Percentiles rank a stretch among this genome's conserved stretches.
These are phyloP conservation scores for Teratosphaeria epicoccoides DNA, from an alignment of 2,329 filamentous ascomycete genomes.

Conservation along the genomic window DNA sequence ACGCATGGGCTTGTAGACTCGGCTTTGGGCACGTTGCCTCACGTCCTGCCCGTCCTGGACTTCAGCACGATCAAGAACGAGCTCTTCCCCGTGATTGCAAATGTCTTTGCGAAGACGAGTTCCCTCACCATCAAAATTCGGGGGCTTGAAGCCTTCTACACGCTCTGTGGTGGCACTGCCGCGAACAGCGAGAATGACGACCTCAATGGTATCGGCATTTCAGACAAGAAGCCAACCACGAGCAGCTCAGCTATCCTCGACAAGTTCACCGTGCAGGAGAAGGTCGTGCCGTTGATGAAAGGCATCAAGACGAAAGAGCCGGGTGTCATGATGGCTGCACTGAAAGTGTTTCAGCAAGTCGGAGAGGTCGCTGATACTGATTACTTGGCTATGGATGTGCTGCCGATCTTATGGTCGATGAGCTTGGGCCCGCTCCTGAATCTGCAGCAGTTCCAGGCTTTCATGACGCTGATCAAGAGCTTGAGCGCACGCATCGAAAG, in stretches of 20 bases:
- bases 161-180: slow-evolving; percentile 68
- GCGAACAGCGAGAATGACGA: slow-evolving; percentile 50
- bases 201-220: slow-evolving; percentile 55
- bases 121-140: slow-evolving; percentile 92
- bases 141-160: slow-evolving; percentile 78
- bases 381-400: slow-evolving; percentile 80
- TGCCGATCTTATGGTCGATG: slow-evolving; percentile 87
- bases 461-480: slow-evolving; percentile 78
- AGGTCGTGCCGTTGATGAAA: slow-evolving; percentile 80
- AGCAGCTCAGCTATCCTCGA: slow-evolving; percentile 63
- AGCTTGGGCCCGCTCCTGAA: slow-evolving; percentile 81
- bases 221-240: slow-evolving; percentile 28
- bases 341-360: slow-evolving; percentile 75
- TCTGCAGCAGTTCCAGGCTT: slow-evolving; percentile 71
- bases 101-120: slow-evolving; percentile 84
- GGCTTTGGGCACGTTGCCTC: slow-evolving; percentile 64
- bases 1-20: slow-evolving; percentile 85
- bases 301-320: slow-evolving; percentile 97
- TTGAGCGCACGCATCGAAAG: slow-evolving; percentile 72
- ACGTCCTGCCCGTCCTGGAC: slow-evolving; percentile 78
- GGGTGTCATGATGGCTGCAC: slow-evolving; percentile 87
- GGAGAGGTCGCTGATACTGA: slow-evolving; percentile 74
- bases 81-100: slow-evolving; percentile 81
- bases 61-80: slow-evolving; percentile 97
- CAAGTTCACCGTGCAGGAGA: slow-evolving; percentile 97